Conservation (phyloP, 176 grass and related monocot genomes). For the Triticum timopheevii region DNA sequence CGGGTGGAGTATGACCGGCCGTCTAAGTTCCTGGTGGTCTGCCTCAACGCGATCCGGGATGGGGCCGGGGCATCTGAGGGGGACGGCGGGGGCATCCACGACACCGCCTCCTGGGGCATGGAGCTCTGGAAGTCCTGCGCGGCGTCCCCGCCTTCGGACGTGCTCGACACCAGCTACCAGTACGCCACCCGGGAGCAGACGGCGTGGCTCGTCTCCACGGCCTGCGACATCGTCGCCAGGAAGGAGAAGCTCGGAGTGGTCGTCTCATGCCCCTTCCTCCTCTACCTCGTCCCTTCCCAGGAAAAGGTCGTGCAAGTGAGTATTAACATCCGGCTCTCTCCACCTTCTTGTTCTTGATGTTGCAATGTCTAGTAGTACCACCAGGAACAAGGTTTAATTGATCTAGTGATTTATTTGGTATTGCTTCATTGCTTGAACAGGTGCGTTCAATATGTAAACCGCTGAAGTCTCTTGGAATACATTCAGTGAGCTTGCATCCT, state of each 20-base stretch:
- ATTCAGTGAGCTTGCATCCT: conserved; percentile 86
- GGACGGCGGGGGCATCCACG: conserved; percentile 33
- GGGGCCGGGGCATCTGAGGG: conserved; percentile 6
- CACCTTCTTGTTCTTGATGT: background rate
- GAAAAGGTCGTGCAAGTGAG: conserved; percentile 66
- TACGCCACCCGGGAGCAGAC: conserved; percentile 60
- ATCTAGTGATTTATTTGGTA: background rate
- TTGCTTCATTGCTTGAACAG: conserved; percentile 36
- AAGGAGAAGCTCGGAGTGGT: conserved; percentile 83
- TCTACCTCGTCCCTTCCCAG: conserved; percentile 76
- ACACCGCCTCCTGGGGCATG: conserved; percentile 65
- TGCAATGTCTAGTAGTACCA: background rate
- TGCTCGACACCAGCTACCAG: conserved; percentile 60
- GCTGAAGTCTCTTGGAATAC: conserved; percentile 72
- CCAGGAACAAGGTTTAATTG: background rate
- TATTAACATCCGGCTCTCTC: background rate
- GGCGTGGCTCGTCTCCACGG: conserved; percentile 75
- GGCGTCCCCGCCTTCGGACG: conserved; percentile 29
- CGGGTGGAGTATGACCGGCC: conserved; percentile 48
- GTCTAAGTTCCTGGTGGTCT: conserved; percentile 85
- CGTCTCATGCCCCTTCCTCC: conserved; percentile 59
- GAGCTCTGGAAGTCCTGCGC: conserved; percentile 85
- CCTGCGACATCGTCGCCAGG: conserved; percentile 68
- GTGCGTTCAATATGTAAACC: conserved; percentile 75
- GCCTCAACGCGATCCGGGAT: conserved; percentile 83